These are phyloP conservation scores for Starmerella powellii DNA, from an alignment of 805 yeast species.

Conservation along the genomic window DNA sequence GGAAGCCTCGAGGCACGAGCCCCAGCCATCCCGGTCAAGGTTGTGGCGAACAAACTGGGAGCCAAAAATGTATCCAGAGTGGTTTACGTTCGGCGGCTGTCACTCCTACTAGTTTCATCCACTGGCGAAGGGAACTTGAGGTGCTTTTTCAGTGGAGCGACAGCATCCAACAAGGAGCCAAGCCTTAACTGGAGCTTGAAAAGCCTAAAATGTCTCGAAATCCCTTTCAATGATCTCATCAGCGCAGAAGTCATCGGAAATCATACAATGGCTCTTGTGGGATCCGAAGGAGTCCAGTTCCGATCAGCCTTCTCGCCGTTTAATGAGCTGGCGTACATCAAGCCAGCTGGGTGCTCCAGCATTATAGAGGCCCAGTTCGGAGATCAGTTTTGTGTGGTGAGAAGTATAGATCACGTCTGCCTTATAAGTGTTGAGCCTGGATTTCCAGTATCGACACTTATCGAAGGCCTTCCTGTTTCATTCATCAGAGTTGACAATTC, in stretches of 20 bases:
- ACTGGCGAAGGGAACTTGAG: neutral
- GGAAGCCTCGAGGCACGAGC: neutral
- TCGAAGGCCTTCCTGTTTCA: neutral
- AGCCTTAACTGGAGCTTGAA: too few species aligned
- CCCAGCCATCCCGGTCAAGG: neutral
- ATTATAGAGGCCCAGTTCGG: conserved; percentile 3
- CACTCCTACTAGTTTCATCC: neutral
- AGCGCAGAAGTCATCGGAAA: too few species aligned
- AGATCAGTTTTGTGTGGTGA: neutral
- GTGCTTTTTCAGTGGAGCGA: neutral
- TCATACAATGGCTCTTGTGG: neutral
- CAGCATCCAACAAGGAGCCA: neutral
- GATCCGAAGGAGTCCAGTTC: conserved; percentile 1
- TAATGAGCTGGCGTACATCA: neutral
- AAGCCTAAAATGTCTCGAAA: neutral
- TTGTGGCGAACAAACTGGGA: neutral
- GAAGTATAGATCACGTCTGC: neutral
- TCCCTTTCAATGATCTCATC: neutral
- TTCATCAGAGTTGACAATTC: neutral
- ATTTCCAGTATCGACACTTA: neutral
- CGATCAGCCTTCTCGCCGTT: neutral
- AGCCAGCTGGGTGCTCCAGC: neutral
- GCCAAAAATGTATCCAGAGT: neutral
- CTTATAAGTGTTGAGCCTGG: neutral
- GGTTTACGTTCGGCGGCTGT: neutral